Evolutionary conservation across 164 flowering plant genomes (phyloP).

Genomic region (Vitis cinerea): DNA sequence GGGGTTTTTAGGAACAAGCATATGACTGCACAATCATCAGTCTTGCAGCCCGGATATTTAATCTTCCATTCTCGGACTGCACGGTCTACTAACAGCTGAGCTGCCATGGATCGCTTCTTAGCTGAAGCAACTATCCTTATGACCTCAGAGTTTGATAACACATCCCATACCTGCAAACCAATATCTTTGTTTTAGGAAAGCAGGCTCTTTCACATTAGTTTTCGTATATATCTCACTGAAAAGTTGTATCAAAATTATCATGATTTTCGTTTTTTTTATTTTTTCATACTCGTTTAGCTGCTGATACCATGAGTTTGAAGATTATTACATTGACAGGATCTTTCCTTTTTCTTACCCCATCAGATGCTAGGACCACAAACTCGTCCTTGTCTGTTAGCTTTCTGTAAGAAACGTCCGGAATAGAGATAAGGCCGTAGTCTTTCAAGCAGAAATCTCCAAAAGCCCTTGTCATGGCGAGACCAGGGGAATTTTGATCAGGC

Average conservation of each 20-base stretch:
- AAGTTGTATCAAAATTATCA: neutral
- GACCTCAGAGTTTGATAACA: conserved; percentile 67
- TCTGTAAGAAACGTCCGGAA: conserved; percentile 59
- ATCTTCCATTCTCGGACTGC: conserved; percentile 69
- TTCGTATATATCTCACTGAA: too few relatives aligned
- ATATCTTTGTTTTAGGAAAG: neutral
- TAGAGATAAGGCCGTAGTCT: conserved; percentile 70
- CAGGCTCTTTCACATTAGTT: too few relatives aligned
- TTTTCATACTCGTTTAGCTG: too few relatives aligned
- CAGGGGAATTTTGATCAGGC: conserved; percentile 74
- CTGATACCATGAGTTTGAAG: too few relatives aligned
- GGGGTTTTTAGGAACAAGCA: conserved; percentile 57
- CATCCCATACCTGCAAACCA: conserved; percentile 75
- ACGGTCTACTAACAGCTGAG: conserved; percentile 42
- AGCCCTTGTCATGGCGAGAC: conserved; percentile 92
- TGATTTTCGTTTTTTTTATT: neutral
- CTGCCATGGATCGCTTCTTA: conserved; percentile 53
- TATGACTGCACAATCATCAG: conserved; percentile 75
- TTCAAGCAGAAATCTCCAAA: conserved; percentile 91
- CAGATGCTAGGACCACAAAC: conserved; percentile 87
- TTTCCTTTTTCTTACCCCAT: conserved; percentile 63
- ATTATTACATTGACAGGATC: neutral
- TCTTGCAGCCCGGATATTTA: conserved; percentile 57
- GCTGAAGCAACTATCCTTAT: conserved; percentile 62
- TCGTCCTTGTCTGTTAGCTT: conserved; percentile 61